Base-by-base conservation (phyloP, 2,329 filamentous ascomycete genomes). In the Phyllosticta citriasiana region DNA sequence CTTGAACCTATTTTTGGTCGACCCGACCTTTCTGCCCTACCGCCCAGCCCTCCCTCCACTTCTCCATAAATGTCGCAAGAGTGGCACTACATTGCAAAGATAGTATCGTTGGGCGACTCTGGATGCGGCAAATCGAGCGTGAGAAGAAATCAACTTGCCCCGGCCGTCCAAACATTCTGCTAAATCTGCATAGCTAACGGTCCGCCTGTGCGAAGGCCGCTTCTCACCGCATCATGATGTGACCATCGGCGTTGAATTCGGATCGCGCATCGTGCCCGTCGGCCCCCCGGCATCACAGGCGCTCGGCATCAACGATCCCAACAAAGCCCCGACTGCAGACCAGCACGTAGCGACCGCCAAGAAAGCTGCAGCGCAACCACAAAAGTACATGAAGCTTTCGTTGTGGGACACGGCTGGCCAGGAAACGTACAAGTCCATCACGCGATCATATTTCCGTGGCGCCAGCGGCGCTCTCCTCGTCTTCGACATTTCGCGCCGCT, bases 81-180 rank as follows among this genome's bases (percentile, higher is more conserved):
- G 40, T 47, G 93, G 93, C 91, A 97, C 79, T 97, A 95, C 80
- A 99, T 97, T 73, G 92, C 93, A 75, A 99, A 99, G 78, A 89
- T 99, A 69, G 93, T 97, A 72, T 96, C 91, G 79, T 91, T 99
- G 71, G 94, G 94, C 74, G 94, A 97, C 79, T 94, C 89, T 54
- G 94, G 92, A 73, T 96, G 91, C 72, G 94, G 94, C 71, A 99
- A 99, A 81, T 96, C 91, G 62, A 85, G 82, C 73, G 82, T 84
- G 76, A 66, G 79, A 72, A 30, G 27, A n/a, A 14, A 26, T 30
- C 53, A 52, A 26, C 53, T 54, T 30, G 4, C 40, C 33, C n/a
- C 50, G 30, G 54, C 55, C 30, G 22, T 27, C 40, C 50, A 27
- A 57, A 25, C 59, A 51, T 14, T 55, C 60, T 33, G 56, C 54